Evolutionary conservation across 768 basidiomycete species (phyloP).

Genomic region (Leccinum uliginosum): DNA sequence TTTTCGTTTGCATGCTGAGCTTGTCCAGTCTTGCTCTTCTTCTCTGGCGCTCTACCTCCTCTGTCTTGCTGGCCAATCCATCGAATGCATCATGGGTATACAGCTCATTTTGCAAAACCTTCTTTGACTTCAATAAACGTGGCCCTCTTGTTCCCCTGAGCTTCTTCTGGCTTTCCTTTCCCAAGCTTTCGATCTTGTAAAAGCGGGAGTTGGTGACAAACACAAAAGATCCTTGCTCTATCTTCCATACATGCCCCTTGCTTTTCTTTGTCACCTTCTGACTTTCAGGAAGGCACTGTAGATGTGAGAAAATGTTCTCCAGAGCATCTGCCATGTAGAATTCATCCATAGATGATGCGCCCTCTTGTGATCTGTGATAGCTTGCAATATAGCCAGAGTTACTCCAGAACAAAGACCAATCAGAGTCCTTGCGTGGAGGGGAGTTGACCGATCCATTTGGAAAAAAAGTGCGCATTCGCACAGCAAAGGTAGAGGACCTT

Average conservation of each 20-base stretch:
- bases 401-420: neutral
- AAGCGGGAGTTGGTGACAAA: neutral
- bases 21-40: neutral
- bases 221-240: neutral
- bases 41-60: neutral
- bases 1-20: neutral
- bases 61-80: neutral
- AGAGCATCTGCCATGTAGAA: neutral
- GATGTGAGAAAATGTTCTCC: neutral
- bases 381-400: neutral
- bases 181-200: neutral
- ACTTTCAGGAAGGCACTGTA: conserved; percentile 8
- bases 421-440: neutral
- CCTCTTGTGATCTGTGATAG: neutral
- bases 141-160: neutral
- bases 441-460: neutral
- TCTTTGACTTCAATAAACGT: neutral
- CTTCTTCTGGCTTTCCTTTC: neutral
- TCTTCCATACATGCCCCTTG: neutral
- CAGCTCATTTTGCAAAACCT: neutral
- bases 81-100: neutral
- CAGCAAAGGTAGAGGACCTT: neutral
- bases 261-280: conserved; percentile 1
- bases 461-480: neutral
- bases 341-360: neutral